Conservation (phyloP, 331 rosid species). For the Acacia concinna region DNA sequence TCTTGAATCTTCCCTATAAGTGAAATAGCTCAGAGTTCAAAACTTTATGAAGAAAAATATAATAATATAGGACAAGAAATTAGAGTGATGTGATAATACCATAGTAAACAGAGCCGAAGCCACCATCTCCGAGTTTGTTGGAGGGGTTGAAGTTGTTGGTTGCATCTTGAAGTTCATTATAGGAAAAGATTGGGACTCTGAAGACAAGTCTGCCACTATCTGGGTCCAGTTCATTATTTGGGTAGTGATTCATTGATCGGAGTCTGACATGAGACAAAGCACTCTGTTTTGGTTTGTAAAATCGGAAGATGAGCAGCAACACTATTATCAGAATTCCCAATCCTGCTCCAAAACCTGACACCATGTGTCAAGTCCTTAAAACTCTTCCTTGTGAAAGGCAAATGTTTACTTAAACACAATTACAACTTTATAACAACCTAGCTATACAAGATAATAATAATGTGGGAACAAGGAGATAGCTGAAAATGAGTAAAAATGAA, state of each 20-base stretch:
- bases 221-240: neutral
- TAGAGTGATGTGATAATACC: constrained; percentile 35
- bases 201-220: neutral
- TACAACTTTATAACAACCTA: too few species aligned
- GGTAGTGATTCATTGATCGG: neutral
- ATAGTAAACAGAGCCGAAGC: constrained; percentile 48
- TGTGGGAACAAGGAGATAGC: neutral
- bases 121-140: constrained; percentile 73
- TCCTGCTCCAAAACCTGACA: neutral
- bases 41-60: neutral
- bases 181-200: constrained; percentile 54
- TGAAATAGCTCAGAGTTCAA: neutral
- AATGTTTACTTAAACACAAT: too few species aligned
- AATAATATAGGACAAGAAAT: neutral
- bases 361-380: neutral
- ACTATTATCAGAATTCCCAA: neutral
- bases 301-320: neutral
- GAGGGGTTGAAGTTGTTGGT: constrained; percentile 51
- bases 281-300: neutral
- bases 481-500: neutral
- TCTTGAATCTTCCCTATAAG: constrained; percentile 58
- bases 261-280: neutral
- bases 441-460: too few species aligned
- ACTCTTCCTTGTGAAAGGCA: too few species aligned
- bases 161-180: constrained; percentile 63